Conservation (phyloP, 2,329 filamentous ascomycete species). For the Alternaria ethzedia region DNA sequence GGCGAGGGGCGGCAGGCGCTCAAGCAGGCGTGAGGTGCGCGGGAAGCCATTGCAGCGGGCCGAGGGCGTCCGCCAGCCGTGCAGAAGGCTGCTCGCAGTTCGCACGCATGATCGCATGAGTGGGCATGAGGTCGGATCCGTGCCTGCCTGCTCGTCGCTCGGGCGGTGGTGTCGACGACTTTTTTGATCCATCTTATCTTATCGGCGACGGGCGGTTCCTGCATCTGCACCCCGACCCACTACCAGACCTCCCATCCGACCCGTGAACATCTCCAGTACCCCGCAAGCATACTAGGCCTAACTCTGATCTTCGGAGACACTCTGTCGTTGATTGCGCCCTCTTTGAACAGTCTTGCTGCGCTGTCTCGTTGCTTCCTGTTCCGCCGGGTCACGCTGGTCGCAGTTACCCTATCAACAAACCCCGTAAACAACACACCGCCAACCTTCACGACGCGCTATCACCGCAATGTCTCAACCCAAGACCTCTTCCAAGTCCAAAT, state of each 20-base stretch:
- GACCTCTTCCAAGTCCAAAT: constrained; percentile 19
- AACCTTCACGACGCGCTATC: constrained; percentile 5
- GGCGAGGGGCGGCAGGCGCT: constrained; percentile 35
- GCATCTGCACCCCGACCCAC: constrained; percentile 20
- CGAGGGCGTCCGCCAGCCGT: constrained; percentile 42
- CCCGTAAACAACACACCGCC: constrained; percentile 30
- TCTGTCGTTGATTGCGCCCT: background rate
- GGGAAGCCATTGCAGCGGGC: constrained; percentile 25
- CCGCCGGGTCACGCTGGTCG: background rate
- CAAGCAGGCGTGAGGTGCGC: constrained; percentile 25
- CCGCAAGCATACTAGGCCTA: constrained; percentile 3
- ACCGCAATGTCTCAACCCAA: constrained; percentile 42
- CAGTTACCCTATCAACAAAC: constrained; percentile 42
- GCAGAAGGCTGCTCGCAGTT: constrained; percentile 51
- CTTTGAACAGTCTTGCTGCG: background rate
- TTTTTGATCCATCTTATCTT: constrained; percentile 30
- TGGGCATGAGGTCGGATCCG: constrained; percentile 38
- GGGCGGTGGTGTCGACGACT: constrained; percentile 6
- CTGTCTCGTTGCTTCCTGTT: background rate
- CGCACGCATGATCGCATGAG: constrained; percentile 60
- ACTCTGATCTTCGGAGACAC: background rate
- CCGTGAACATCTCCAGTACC: background rate
- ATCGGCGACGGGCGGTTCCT: constrained; percentile 21
- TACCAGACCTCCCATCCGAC: constrained; percentile 5
- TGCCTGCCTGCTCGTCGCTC: constrained; percentile 7